Evolutionary conservation across 2,329 filamentous ascomycete species (phyloP).

Genomic region (Magnaporthiopsis rhizophila): DNA sequence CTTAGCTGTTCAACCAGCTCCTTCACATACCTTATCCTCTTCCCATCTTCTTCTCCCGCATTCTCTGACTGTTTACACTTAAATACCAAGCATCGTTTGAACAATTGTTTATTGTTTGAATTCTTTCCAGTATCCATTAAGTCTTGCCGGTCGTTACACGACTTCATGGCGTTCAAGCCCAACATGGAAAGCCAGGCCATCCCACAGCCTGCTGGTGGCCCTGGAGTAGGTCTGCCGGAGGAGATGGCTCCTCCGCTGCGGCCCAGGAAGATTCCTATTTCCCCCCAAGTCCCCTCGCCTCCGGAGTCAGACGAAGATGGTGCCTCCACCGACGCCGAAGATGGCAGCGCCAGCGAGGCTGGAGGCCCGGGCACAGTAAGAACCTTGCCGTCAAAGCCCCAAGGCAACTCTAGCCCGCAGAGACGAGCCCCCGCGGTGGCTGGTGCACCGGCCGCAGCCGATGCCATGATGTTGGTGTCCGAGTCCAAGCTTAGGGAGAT

Average conservation of each 20-base stretch:
- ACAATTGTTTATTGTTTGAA: too few relatives aligned
- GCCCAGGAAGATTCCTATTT: background rate
- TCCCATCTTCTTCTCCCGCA: background rate
- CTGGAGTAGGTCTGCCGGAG: background rate
- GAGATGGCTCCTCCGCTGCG: background rate
- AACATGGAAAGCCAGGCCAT: background rate
- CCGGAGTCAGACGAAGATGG: background rate
- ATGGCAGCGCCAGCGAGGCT: background rate
- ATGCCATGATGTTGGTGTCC: slow-evolving; percentile 1
- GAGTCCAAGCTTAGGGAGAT: slow-evolving; percentile 3
- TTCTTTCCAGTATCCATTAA: background rate
- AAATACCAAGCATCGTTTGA: too few relatives aligned
- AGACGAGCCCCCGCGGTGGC: background rate
- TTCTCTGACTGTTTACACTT: background rate
- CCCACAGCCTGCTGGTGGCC: background rate
- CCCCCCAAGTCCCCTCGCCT: background rate
- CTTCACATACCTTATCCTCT: background rate
- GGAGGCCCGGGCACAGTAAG: background rate
- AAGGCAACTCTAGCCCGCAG: background rate
- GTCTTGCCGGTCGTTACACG: background rate
- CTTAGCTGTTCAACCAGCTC: background rate
- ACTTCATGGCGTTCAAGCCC: background rate
- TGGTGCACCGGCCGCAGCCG: background rate
- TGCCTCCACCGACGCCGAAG: background rate
- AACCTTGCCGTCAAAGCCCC: background rate